These are phyloP conservation scores for Perkinsus olseni DNA, from an alignment of 169 alveolate species.

Conservation along the genomic window DNA sequence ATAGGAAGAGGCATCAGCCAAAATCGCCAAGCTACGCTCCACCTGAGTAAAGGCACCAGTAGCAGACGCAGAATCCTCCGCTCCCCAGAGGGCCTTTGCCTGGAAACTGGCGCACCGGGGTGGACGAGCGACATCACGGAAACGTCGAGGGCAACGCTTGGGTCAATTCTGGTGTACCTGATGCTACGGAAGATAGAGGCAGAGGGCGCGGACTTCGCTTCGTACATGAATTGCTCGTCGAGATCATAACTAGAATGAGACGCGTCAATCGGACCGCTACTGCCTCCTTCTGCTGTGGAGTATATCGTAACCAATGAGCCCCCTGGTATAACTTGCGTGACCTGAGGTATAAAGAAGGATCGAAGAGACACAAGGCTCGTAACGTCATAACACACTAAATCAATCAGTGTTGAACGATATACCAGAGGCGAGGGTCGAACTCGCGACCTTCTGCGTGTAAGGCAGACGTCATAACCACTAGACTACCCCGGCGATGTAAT, in stretches of 20 bases:
- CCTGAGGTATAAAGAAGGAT: neutral
- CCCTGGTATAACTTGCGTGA: neutral
- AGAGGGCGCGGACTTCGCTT: too few species aligned
- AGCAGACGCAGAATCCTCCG: neutral
- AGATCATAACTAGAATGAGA: neutral
- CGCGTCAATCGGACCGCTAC: neutral
- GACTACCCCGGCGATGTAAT: constrained; percentile 60
- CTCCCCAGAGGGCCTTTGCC: neutral
- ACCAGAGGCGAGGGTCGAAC: constrained; percentile 59
- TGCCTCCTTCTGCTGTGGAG: neutral
- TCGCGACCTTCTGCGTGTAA: constrained; percentile 67
- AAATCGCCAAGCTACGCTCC: neutral
- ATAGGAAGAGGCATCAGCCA: neutral
- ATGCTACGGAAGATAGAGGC: neutral
- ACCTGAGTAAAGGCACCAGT: neutral
- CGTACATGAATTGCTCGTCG: neutral
- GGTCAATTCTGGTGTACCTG: neutral
- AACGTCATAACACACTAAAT: too few species aligned
- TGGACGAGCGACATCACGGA: neutral
- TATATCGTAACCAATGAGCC: neutral
- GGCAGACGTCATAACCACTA: constrained; percentile 64
- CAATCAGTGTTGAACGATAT: too few species aligned
- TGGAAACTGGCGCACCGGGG: neutral
- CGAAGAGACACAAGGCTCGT: too few species aligned
- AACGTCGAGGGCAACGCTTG: neutral